Conservation (phyloP, 768 basidiomycete species). For the Rhizopogon vinicolor region DNA sequence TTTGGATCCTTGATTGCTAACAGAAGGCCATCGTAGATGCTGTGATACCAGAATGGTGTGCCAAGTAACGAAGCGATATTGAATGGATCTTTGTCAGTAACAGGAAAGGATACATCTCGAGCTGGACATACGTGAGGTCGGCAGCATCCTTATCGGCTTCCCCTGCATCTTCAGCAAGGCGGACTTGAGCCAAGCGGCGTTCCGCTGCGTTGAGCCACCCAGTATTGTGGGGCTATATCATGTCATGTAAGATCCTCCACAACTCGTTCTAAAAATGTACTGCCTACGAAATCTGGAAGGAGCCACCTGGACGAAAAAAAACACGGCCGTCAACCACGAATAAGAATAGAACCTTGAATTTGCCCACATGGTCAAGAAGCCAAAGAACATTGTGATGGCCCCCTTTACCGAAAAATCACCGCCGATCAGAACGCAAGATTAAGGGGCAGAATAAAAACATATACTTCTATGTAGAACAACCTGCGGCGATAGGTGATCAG, state of each 20-base stretch:
- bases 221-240: constrained; percentile 52
- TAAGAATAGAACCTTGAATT: background rate
- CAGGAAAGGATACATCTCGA: background rate
- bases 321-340: background rate
- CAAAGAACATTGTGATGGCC: constrained; percentile 55
- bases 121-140: constrained; percentile 9
- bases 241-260: background rate
- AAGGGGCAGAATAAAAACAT: background rate
- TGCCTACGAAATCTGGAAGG: constrained; percentile 54
- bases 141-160: constrained; percentile 53
- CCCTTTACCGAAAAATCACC: constrained; percentile 35
- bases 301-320: constrained; percentile 38
- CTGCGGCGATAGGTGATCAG: constrained; percentile 23
- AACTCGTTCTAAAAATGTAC: background rate
- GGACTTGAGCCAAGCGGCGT: constrained; percentile 58
- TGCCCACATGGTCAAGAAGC: constrained; percentile 46
- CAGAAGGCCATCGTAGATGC: constrained; percentile 46
- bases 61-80: background rate
- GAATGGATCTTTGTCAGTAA: background rate
- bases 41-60: constrained; percentile 12
- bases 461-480: constrained; percentile 69
- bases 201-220: constrained; percentile 51
- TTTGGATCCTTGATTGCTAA: constrained; percentile 54
- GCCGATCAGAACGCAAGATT: background rate
- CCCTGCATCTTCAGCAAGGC: constrained; percentile 64